phyloP scores from a whole-genome alignment of 75 land plant species.

The Cryptomeria japonica region DNA sequence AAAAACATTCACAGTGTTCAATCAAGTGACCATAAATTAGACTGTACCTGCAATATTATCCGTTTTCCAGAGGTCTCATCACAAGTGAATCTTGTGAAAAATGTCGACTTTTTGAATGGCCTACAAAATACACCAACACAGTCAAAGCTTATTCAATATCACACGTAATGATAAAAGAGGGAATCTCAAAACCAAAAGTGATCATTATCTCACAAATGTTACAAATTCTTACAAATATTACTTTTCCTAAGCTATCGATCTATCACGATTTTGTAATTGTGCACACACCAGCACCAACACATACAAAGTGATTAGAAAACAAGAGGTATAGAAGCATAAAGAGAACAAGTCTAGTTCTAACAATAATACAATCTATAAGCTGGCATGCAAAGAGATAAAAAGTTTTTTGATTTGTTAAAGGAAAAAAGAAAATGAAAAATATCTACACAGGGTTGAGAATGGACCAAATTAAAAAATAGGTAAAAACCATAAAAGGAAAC shows the following conservation, averaged over 20 bases:
- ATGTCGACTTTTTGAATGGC: conserved; percentile 18
- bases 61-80: conserved; percentile 19
- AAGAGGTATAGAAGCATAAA: conserved; percentile 2
- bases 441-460: not conserved
- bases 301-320: not conserved
- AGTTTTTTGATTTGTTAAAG: not conserved
- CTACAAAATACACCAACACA: conserved; percentile 14
- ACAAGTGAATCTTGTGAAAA: conserved; percentile 23
- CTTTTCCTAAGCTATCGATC: not conserved
- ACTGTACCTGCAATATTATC: conserved; percentile 26
- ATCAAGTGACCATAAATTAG: not conserved
- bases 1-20: not conserved
- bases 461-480: not conserved
- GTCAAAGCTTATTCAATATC: conserved; percentile 3
- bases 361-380: not conserved
- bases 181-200: not conserved
- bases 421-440: not conserved
- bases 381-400: not conserved
- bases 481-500: not conserved
- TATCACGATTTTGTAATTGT: not conserved
- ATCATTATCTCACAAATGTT: not conserved
- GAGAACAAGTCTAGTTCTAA: not conserved
- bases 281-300: not conserved
- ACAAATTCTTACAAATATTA: not conserved
- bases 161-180: not conserved